Evolutionary conservation across 257 asterid species (phyloP), one percentile per base, ranked within the genome.

Genomic region (Forsythia viridissima): DNA sequence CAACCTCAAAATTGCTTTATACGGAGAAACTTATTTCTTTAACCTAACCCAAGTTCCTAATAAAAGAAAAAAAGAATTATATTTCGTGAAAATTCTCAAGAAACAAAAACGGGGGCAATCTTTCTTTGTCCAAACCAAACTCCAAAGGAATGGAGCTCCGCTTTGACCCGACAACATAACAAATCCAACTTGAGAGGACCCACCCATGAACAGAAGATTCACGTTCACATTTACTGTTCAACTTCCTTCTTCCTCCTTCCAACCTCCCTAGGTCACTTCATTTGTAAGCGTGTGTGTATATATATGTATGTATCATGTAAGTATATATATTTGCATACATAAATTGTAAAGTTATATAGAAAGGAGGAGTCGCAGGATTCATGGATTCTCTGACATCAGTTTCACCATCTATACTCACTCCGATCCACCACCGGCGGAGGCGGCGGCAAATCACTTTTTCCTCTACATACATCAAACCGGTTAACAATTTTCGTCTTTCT

Each of bases 371-470:
- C 43, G 20, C 44, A 70, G 21, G 11, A 15, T 10, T 40, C 21
- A 93, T 93, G 98, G 96, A 91, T 86, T 88, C 94, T 39, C 82
- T 93, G 61, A 69, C 91, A 67, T 84, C 94, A 34, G 94, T 91
- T 16, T 85, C 93, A 2, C 88, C 91, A 6, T 86, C 94, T 3
- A 77, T 89, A 5, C 89, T 91, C 76, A 90, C 85, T 74, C 94
- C 89, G 1, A 85, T 80, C 78, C 82, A 75, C 24, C 83, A 79
- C 80, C 88, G 85, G 78, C 85, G 77, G 52, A 85, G 88, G 36
- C 90, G 90, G 79, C 80, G 87, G 80, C 84, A 81, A 51, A 65
- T 85, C 75, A 70, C 65, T 42, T 52, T 75, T 12, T 79, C 85
- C 0, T 76, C 76, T 36, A 52, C 87, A 6, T 48, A 75, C 77